Conservation (phyloP, 805 yeast genomes). For the Candida endomychidarum region DNA sequence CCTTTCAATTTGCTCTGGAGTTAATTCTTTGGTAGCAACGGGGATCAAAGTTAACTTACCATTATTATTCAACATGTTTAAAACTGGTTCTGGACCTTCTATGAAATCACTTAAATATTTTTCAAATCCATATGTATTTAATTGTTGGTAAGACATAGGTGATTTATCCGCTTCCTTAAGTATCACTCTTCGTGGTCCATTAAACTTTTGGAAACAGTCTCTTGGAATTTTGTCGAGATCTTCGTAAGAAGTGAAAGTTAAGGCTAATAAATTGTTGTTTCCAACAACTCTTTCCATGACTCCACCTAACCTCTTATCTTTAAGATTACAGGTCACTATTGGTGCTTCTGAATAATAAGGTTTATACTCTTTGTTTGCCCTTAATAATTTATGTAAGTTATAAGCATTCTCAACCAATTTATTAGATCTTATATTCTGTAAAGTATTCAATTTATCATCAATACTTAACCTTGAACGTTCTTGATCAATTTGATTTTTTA, state of each 20-base stretch:
- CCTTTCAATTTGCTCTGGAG: constrained; percentile 36
- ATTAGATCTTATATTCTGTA: constrained; percentile 3
- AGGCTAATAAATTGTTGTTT: constrained; percentile 52
- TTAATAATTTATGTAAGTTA: constrained; percentile 33
- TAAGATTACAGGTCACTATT: constrained; percentile 57
- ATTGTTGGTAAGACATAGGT: constrained; percentile 28
- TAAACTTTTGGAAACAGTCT: constrained; percentile 34
- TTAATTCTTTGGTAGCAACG: constrained; percentile 49
- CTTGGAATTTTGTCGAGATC: constrained; percentile 40
- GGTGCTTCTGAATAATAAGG: constrained; percentile 71
- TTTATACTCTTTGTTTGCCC: constrained; percentile 38
- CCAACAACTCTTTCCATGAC: constrained; percentile 60
- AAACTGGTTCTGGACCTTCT: constrained; percentile 68
- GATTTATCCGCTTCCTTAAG: constrained; percentile 14
- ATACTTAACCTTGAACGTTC: constrained; percentile 10
- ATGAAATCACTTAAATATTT: constrained; percentile 74
- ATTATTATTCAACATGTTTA: constrained; percentile 66
- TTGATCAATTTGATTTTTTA: constrained; percentile 15
- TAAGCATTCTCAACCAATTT: constrained; percentile 1
- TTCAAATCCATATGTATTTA: constrained; percentile 66
- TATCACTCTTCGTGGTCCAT: constrained; percentile 58
- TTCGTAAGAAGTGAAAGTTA: constrained; percentile 56
- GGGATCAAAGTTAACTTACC: constrained; percentile 58
- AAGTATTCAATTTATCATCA: constrained; percentile 11
- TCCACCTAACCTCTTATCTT: constrained; percentile 48